Percentiles rank a stretch among this genome's conserved stretches.
Conservation (phyloP, 345 rosid genomes). For the Hibiscus trionum region DNA sequence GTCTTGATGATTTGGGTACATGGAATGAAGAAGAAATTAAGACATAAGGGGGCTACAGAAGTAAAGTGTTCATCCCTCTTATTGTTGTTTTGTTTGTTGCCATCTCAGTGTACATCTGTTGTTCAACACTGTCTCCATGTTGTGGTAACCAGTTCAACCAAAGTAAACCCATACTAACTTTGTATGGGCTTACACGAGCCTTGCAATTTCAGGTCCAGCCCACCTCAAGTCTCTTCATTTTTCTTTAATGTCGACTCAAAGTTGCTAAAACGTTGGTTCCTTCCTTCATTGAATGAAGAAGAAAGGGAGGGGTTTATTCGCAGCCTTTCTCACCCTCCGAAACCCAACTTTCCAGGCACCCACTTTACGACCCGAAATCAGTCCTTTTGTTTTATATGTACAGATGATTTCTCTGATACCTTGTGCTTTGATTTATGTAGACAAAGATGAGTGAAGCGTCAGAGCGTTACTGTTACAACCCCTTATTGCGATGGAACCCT, state of each 20-base stretch:
- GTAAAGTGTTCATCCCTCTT: too few relatives aligned
- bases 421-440: not conserved
- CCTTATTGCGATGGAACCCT: conserved; percentile 71
- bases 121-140: conserved; percentile 62
- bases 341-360: conserved; percentile 13
- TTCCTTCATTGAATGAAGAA: conserved; percentile 34
- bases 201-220: not conserved
- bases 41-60: too few relatives aligned
- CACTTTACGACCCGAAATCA: not conserved
- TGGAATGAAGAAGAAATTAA: too few relatives aligned
- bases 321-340: conserved; percentile 26
- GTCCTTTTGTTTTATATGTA: not conserved
- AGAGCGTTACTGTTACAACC: conserved; percentile 72
- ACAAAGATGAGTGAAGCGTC: conserved; percentile 42
- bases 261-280: not conserved
- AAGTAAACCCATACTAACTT: too few relatives aligned
- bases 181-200: too few relatives aligned
- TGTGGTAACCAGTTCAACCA: conserved; percentile 43
- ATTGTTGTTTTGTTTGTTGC: too few relatives aligned
- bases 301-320: conserved; percentile 47
- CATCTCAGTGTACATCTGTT: conserved; percentile 56
- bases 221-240: not conserved
- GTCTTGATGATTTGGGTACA: conserved; percentile 67
- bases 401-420: not conserved
- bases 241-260: not conserved